Base-by-base conservation (phyloP, 371 early-diverging fungal genomes). In the Nematocida major region DNA sequence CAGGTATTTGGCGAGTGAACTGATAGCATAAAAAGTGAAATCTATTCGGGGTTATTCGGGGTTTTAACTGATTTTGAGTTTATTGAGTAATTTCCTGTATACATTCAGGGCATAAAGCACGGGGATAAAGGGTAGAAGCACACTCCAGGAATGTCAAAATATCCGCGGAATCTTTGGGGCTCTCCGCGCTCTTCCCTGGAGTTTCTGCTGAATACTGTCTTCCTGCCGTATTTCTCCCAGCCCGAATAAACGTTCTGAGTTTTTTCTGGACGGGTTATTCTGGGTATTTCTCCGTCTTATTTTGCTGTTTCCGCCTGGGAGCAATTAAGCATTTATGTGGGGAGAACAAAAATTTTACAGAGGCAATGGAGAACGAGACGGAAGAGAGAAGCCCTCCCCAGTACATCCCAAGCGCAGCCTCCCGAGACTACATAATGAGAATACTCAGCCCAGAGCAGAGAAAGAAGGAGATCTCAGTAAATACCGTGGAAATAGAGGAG, bases 381-480 rank as follows among this genome's bases (percentile, higher is more conserved):
- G 66, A 34, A n/a, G 43, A 45, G 43, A 30, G 43, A 42, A 24
- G 20, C n/a, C 15, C 18, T 32, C 39, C n/a, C 13, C 2, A 18
- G 15, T 4, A 20, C 11, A 5, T n/a, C n/a, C 1, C 13, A 15
- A 7, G 18, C 13, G 5, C 28, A 42, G 62, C 20, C 7, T 9
- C 51, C 11, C 20, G 32, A 53, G 62, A 61, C 28, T 73, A 48
- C 45, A 20, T 63, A 34, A 13, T 22, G 15, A 59, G 43, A 34
- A 48, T 73, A 43, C 30, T 63, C 3, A 24, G n/a, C 22, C 26
- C 45, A 53, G 62, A 73, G 40, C 30, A 40, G 26, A 49, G 76
- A 40, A 30, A 73, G 24, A 40, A 54, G 40, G 76, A 73, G 62
- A 73, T 69, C 34, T 62, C 26, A 9, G 28, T 22, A 13, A 22